Evolutionary conservation across 768 basidiomycete genomes (phyloP), one percentile per base, ranked within the genome.

Genomic region (Lentinula detonsa): DNA sequence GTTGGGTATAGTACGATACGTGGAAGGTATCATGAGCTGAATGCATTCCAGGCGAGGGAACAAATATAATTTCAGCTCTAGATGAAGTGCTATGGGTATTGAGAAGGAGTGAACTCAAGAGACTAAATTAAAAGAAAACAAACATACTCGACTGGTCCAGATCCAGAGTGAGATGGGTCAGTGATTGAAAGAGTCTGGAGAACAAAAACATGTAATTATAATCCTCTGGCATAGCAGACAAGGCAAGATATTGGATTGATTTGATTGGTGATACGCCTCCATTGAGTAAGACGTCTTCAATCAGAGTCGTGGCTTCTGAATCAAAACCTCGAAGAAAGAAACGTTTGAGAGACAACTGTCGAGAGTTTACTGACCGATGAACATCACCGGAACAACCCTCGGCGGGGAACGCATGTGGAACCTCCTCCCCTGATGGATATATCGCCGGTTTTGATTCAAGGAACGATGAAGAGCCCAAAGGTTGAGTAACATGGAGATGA

Each of bases 81-180:
- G 16, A 11, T 31, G 3, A 37, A 8, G 13, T 33, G n/a, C 31
- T 35, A 21, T 23, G 7, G 13, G 37, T 0, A 21, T 48, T n/a
- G 15, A n/a, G 37, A 39, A 39, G 37, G 37, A 28, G 28, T 28
- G 28, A 28, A 28, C 28, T 28, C 28, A 28, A 28, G 28, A 28
- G 28, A 28, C 28, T 13, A 8, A 45, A 37, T 15, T 8, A 8
- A 13, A 39, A 4, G 1, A 18, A 15, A 16, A 48, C n/a, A 15
- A n/a, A 31, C 37, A 5, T 7, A 59, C 57, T 33, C 2, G 57
- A 34, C 6, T 34, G 3, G 5, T 59, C 46, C n/a, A 59, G 8
- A 11, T 46, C 57, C 8, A 59, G 28, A 16, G 57, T 59, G 5
- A 59, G 57, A 39, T 59, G 57, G 5, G 48, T 50, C 18, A 59